Evolutionary conservation across 129 eudicot genomes (phyloP), one percentile per base, ranked within the genome.

Genomic region (Lonicera japonica): DNA sequence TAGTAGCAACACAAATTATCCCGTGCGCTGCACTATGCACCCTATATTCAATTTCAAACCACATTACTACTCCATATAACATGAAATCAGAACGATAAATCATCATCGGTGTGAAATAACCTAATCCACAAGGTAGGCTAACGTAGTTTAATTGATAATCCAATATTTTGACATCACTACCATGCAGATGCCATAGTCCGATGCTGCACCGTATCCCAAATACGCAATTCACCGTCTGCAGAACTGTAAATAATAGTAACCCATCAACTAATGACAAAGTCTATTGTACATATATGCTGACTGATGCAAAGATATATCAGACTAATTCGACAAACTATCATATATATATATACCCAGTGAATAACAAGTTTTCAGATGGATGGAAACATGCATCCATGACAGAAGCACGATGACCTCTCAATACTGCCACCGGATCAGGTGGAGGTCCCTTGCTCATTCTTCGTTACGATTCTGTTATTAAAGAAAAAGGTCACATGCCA

Each of bases 1-100:
- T 66, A 54, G 88, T 68, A 9, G 76, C 76, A 76, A 91, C 77
- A 56, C 82, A 77, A 34, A 87, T 75, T 20, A 84, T 82, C 63
- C 97, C 97, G 65, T 87, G 98, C 50, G 91, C 86, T 6, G 96
- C 96, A 72, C 86, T 82, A 63, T 91, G 98, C 52, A 80, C 86
- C 91, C 95, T 83, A 71, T 50, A 72, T 19, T 12, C 53, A 63
- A 25, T 25, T 38, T 39, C 8, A 15, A 60, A 55, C 15, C 4
- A 55, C 16, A 25, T 19, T 24, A 52, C 46, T 13, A 39, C 21
- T 17, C 21, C 13, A 17, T 25, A 40, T 53, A 11, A 21, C 5
- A 25, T 20, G 36, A 29, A 29, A 29, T 29, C 4, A 6, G 36
- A 29, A 29, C 2, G 36, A 29, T 18, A 14, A 36, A 19, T 36